Evolutionary conservation across 106 monocot genomes (phyloP).

Genomic region (Allium sativum): DNA sequence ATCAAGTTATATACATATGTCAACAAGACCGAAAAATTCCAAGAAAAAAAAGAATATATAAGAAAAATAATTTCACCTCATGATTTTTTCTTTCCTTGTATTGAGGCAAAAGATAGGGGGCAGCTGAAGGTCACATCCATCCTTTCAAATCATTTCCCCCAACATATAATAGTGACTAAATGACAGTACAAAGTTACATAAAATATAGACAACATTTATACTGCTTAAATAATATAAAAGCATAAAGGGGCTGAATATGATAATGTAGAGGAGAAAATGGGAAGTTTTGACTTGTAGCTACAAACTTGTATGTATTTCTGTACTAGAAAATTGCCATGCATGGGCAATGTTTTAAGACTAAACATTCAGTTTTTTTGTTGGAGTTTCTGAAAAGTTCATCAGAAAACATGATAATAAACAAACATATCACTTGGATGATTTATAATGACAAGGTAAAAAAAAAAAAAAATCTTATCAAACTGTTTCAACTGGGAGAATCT

Average conservation of each 20-base stretch:
- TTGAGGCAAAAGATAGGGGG: conserved; percentile 10
- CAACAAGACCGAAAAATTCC: too few species aligned
- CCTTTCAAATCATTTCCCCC: conserved; percentile 5
- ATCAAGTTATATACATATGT: too few species aligned
- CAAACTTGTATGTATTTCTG: neutral
- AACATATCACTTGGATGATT: too few species aligned
- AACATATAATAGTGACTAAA: too few species aligned
- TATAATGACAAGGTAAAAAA: too few species aligned
- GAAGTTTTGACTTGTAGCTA: neutral
- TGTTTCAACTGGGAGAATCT: too few species aligned
- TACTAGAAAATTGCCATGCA: conserved; percentile 4
- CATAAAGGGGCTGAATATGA: neutral
- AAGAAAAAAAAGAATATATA: too few species aligned
- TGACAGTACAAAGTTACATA: too few species aligned
- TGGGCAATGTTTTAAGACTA: neutral
- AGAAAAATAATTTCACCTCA: neutral
- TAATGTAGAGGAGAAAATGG: neutral
- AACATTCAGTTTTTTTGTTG: too few species aligned
- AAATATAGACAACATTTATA: neutral
- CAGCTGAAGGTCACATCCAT: conserved; percentile 10
- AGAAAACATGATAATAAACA: too few species aligned
- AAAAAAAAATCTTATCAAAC: too few species aligned
- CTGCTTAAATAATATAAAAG: neutral
- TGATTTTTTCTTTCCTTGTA: conserved; percentile 7
- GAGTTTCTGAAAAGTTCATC: too few species aligned